phyloP scores from a whole-genome alignment of 208 protist species.

The Wallacemonas sp. region DNA sequence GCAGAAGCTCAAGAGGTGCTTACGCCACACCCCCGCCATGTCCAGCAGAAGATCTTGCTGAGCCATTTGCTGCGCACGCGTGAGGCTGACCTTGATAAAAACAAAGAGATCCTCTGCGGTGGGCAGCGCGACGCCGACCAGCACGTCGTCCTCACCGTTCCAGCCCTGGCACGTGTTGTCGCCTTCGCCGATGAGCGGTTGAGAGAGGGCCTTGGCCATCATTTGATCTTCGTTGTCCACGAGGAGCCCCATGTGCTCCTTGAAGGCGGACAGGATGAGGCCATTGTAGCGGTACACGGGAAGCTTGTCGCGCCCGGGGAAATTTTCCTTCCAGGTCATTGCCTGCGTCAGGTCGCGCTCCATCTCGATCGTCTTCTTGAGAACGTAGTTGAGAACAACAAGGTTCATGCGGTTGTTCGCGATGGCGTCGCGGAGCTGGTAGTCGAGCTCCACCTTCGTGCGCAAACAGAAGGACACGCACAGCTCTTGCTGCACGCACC shows the following conservation, averaged over 20 bases:
- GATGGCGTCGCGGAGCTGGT: slow-evolving; percentile 57
- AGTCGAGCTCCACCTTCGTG: slow-evolving; percentile 87
- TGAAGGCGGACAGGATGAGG: slow-evolving; percentile 80
- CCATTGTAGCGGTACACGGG: slow-evolving; percentile 84
- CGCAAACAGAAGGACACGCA: slow-evolving; percentile 89
- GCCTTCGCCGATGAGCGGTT: slow-evolving; percentile 80
- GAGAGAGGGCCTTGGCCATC: slow-evolving; percentile 79
- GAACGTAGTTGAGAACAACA: slow-evolving; percentile 81
- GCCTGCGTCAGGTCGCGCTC: slow-evolving; percentile 86
- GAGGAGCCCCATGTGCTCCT: slow-evolving; percentile 81
- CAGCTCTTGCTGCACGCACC: slow-evolving; percentile 92
- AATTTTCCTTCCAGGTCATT: slow-evolving; percentile 81
- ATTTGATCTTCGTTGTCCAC: slow-evolving; percentile 81
- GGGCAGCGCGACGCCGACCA: slow-evolving; percentile 61
- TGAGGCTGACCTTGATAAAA: slow-evolving; percentile 90
- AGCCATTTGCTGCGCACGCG: slow-evolving; percentile 74
- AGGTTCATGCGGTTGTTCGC: slow-evolving; percentile 82
- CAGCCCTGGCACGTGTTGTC: slow-evolving; percentile 71
- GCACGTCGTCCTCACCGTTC: slow-evolving; percentile 51
- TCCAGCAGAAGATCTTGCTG: slow-evolving; percentile 87
- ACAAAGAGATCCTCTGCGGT: slow-evolving; percentile 89
- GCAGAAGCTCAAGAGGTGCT: slow-evolving; percentile 67
- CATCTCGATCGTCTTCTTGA: slow-evolving; percentile 93
- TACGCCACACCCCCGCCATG: slow-evolving; percentile 82
- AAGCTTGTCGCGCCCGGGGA: slow-evolving; percentile 43